Base-by-base conservation (phyloP, 2,329 filamentous ascomycete genomes). In the Raffaelea ambrosiae region DNA sequence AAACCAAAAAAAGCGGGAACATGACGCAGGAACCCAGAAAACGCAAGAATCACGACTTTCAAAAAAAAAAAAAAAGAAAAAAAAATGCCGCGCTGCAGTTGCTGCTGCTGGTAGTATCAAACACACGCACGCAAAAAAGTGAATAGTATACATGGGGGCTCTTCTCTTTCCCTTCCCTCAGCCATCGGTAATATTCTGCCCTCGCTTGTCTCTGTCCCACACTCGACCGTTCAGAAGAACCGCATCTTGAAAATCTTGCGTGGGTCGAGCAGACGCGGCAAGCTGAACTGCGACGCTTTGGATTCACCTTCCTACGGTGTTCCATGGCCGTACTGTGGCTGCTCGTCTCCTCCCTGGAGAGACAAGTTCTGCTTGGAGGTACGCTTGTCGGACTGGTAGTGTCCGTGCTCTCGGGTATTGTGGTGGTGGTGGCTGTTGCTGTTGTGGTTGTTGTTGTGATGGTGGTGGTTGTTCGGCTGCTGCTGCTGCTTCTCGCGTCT, bases 401-500 rank as follows among this genome's bases (percentile, higher is more conserved):
- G 39, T 10, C 43, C 33, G 21, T 51, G 44, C 23, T 48, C n/a
- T n/a, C n/a, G 44, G 23, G 52, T 39, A 2, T 44, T 26, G 20
- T 49, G 23, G 40, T n/a, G 19, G 40, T 48, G 13, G 31, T 41
- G 26, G 33, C 23, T 48, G 53, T 23, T 48, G 50, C 42, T 48
- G 46, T 48, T 51, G 44, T 63, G 62, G 47, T 64, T 60, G n/a
- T 50, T 50, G 26, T 48, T 52, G 44, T 57, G 55, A 51, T 59
- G 59, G 39, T 62, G 60, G 53, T 55, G 54, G 47, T 65, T 59
- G 48, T 63, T 63, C 51, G 62, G 55, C 47, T 62, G 60, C 52
- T 71, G 66, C 55, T 78, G 73, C 49, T 72, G 76, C 68, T 95
- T 95, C 61, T 95, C 89, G 57, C 91, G 88, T 53, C 90, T 85